Percentiles rank a stretch among this genome's conserved stretches.
phyloP scores from a whole-genome alignment of 129 eudicot genomes.

The Solidago caesia region DNA sequence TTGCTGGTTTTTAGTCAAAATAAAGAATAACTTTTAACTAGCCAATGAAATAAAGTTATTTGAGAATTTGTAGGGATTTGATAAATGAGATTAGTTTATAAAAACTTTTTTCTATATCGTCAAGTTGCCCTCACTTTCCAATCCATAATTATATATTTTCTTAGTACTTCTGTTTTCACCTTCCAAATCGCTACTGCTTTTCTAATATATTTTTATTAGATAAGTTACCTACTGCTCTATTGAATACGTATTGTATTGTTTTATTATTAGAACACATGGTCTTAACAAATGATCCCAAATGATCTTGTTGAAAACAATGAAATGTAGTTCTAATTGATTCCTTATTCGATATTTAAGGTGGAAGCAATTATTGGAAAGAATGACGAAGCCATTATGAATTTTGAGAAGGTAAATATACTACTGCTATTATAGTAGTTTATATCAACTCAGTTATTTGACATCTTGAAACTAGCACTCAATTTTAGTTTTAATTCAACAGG shows the following conservation, averaged over 20 bases:
- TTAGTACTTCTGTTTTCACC: neutral
- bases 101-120: neutral
- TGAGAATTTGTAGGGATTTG: neutral
- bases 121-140: neutral
- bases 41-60: neutral
- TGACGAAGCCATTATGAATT: conserved; percentile 81
- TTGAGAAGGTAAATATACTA: conserved; percentile 68
- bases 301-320: too few species aligned
- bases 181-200: neutral
- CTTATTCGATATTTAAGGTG: conserved; percentile 53
- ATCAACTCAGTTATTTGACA: conserved; percentile 14
- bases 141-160: neutral
- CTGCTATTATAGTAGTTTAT: neutral
- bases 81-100: neutral
- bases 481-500: conserved; percentile 44
- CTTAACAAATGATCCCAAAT: too few species aligned
- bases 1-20: neutral
- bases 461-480: conserved; percentile 19
- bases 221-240: neutral
- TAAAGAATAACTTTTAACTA: neutral
- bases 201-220: neutral
- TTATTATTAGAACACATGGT: neutral
- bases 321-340: conserved; percentile 16
- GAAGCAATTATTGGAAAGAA: conserved; percentile 85
- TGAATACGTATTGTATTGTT: neutral